These are phyloP conservation scores for Colletotrichum sp. DNA, from an alignment of 2,329 filamentous ascomycete species.

Conservation along the genomic window DNA sequence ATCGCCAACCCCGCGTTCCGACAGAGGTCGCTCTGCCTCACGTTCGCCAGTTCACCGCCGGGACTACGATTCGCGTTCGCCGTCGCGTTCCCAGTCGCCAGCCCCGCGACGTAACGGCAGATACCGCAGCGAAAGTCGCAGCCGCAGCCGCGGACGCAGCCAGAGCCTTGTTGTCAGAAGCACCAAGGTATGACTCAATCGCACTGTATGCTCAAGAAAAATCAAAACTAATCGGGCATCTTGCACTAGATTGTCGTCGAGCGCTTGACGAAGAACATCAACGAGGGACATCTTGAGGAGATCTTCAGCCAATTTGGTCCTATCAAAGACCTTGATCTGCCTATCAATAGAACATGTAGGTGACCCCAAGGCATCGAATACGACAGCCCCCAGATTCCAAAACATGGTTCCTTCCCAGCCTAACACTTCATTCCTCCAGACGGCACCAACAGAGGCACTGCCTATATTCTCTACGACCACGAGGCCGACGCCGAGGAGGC, in stretches of 20 bases:
- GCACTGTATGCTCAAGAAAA: background rate
- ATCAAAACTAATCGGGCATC: background rate
- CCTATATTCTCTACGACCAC: constrained; percentile 85
- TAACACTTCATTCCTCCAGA: constrained; percentile 52
- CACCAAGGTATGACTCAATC: constrained; percentile 54
- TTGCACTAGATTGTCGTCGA: constrained; percentile 86
- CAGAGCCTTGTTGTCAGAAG: constrained; percentile 42
- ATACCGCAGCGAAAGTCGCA: constrained; percentile 31
- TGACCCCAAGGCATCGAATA: background rate
- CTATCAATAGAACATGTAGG: constrained; percentile 69
- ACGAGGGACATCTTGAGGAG: constrained; percentile 84
- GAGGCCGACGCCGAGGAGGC: constrained; percentile 84
- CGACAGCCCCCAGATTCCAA: background rate
- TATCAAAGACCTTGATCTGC: constrained; percentile 87
- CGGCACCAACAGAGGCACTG: constrained; percentile 89
- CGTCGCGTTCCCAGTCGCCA: constrained; percentile 34
- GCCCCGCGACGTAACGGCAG: constrained; percentile 40
- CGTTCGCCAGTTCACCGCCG: constrained; percentile 36
- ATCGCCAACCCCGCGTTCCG: constrained; percentile 38
- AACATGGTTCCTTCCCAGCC: background rate
- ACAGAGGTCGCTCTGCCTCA: constrained; percentile 25
- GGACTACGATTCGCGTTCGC: constrained; percentile 33
- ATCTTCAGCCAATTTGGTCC: constrained; percentile 90
- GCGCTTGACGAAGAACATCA: constrained; percentile 94
- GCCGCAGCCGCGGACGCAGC: constrained; percentile 31